Conservation (phyloP, 2,329 filamentous ascomycete genomes). For the Trichophaea hybrida region DNA sequence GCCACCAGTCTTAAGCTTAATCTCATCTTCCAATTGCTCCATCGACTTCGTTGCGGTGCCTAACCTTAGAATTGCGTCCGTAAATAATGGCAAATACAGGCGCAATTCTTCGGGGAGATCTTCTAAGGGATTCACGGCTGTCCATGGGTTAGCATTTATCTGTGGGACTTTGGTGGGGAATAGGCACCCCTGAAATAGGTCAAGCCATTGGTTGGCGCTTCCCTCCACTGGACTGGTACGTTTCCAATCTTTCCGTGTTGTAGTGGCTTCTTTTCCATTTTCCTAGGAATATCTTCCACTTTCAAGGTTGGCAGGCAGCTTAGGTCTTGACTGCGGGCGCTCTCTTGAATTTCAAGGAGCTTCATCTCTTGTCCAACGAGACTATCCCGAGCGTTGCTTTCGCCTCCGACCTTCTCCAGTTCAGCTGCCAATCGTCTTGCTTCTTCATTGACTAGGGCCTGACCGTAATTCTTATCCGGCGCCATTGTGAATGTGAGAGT, state of each 20-base stretch:
- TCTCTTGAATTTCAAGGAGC: constrained; percentile 67
- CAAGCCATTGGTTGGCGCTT: constrained; percentile 84
- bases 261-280: constrained; percentile 59
- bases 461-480: constrained; percentile 60
- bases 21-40: constrained; percentile 88
- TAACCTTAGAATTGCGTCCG: constrained; percentile 81
- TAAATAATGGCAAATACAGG: constrained; percentile 74
- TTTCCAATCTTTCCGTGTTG: constrained; percentile 42
- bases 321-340: constrained; percentile 69
- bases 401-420: constrained; percentile 56
- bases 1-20: constrained; percentile 91
- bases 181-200: constrained; percentile 63
- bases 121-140: constrained; percentile 61
- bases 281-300: constrained; percentile 74
- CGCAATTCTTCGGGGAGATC: constrained; percentile 73
- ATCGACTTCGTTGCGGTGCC: constrained; percentile 78
- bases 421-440: constrained; percentile 57
- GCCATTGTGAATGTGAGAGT: constrained; percentile 89
- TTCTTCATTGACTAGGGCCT: constrained; percentile 65
- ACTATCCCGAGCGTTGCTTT: constrained; percentile 54
- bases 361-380: constrained; percentile 67
- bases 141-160: not conserved
- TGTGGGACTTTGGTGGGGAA: not conserved
- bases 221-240: constrained; percentile 71
- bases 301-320: constrained; percentile 78